A percentile compares a stretch with the other conserved stretches of the same genome.
These are phyloP conservation scores for Rubia balearica DNA, from an alignment of 305 asterid genomes.

Conservation along the genomic window DNA sequence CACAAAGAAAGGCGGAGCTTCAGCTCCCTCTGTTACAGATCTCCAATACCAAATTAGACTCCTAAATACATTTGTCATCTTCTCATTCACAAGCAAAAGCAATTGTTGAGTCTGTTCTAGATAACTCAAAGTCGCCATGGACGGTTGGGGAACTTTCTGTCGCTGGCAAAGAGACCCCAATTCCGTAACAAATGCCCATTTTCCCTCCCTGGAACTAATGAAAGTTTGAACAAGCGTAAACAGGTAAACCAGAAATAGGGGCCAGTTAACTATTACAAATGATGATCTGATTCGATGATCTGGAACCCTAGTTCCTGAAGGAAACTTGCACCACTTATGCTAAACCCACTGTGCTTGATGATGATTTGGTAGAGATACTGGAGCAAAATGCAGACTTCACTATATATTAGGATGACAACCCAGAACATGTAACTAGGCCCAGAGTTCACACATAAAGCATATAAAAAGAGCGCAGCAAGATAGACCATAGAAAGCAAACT, in stretches of 20 bases:
- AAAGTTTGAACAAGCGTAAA: constrained; percentile 89
- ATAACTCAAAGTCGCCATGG: constrained; percentile 42
- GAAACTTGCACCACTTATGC: constrained; percentile 53
- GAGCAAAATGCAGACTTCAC: constrained; percentile 67
- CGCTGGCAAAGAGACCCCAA: constrained; percentile 11
- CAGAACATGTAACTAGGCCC: constrained; percentile 89
- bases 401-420: constrained; percentile 82
- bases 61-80: constrained; percentile 36
- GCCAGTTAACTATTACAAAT: constrained; percentile 72
- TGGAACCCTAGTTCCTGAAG: constrained; percentile 76
- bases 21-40: constrained; percentile 93
- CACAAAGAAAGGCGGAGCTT: constrained; percentile 94
- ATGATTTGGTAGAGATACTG: constrained; percentile 83
- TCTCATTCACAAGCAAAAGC: constrained; percentile 34
- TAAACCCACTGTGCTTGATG: constrained; percentile 91
- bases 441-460: constrained; percentile 87
- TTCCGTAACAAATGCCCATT: constrained; percentile 39
- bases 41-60: constrained; percentile 87
- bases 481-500: constrained; percentile 93
- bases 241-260: constrained; percentile 78
- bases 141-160: not conserved
- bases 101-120: constrained; percentile 27
- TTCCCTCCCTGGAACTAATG: constrained; percentile 88
- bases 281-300: constrained; percentile 63
- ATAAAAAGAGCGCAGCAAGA: constrained; percentile 71